Conservation (phyloP, 305 asterid species). For the Petunia hybrid region DNA sequence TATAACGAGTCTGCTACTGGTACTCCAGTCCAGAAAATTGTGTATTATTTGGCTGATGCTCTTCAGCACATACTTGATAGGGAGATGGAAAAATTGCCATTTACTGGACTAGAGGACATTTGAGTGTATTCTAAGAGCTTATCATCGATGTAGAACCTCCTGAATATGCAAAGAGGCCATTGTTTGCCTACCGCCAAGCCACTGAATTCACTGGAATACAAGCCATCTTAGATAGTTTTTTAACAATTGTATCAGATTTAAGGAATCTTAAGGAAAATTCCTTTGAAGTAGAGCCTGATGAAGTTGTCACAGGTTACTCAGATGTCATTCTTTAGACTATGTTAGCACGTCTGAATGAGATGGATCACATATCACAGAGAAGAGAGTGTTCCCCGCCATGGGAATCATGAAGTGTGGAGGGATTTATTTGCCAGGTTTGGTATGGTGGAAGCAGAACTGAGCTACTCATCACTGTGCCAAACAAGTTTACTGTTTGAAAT, state of each 20-base stretch:
- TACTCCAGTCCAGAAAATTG: slow-evolving; percentile 40
- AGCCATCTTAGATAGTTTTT: slow-evolving; percentile 47
- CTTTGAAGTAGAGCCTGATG: slow-evolving; percentile 45
- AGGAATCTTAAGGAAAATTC: slow-evolving; percentile 35
- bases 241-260: slow-evolving; percentile 42
- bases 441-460: slow-evolving; percentile 49
- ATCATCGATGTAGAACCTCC: slow-evolving; percentile 32
- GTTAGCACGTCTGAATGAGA: slow-evolving; percentile 25
- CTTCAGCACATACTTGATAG: slow-evolving; percentile 40
- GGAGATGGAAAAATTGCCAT: not conserved
- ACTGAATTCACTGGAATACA: slow-evolving; percentile 49
- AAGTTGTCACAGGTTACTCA: slow-evolving; percentile 47
- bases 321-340: slow-evolving; percentile 31
- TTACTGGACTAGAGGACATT: slow-evolving; percentile 22
- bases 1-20: slow-evolving; percentile 26
- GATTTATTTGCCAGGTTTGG: slow-evolving; percentile 39
- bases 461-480: slow-evolving; percentile 43
- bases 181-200: slow-evolving; percentile 43
- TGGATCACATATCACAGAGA: slow-evolving; percentile 29
- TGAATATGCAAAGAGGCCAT: slow-evolving; percentile 32
- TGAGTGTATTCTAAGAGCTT: slow-evolving; percentile 33
- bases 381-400: slow-evolving; percentile 26
- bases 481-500: slow-evolving; percentile 45
- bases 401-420: slow-evolving; percentile 44
- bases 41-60: slow-evolving; percentile 40